These are phyloP conservation scores for Lichtheimia hyalospora DNA, from an alignment of 371 early-diverging fungal species.

Conservation along the genomic window DNA sequence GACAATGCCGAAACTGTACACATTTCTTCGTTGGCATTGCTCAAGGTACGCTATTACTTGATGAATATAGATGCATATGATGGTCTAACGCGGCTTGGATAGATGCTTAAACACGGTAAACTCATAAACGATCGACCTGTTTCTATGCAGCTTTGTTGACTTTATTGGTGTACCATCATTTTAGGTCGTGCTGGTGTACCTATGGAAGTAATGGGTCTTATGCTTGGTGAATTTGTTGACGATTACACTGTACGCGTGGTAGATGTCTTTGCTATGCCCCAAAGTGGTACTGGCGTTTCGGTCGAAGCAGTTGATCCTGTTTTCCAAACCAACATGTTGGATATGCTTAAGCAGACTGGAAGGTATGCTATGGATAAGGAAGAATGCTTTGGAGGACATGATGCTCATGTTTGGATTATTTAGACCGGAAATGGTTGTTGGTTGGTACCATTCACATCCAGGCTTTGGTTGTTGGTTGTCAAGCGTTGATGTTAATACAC, in stretches of 20 bases:
- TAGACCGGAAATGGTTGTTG: slow-evolving; percentile 99
- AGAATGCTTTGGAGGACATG: neutral
- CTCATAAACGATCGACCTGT: neutral
- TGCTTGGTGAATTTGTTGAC: slow-evolving; percentile 99
- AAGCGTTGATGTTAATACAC: slow-evolving; percentile 99
- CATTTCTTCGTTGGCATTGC: slow-evolving; percentile 98
- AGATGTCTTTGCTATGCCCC: slow-evolving; percentile 99
- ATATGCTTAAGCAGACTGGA: slow-evolving; percentile 99
- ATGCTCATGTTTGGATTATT: neutral
- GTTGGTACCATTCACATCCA: slow-evolving; percentile 99
- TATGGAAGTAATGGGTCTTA: slow-evolving; percentile 99
- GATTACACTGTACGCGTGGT: slow-evolving; percentile 99
- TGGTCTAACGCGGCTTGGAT: neutral
- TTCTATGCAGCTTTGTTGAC: neutral
- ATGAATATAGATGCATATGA: neutral
- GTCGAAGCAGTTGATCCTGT: slow-evolving; percentile 99
- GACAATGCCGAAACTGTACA: slow-evolving; percentile 99
- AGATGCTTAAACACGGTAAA: neutral
- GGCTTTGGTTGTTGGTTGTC: slow-evolving; percentile 99
- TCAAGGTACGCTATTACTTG: slow-evolving; percentile 77
- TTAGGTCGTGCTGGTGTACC: slow-evolving; percentile 99
- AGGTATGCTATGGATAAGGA: slow-evolving; percentile 53
- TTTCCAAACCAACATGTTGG: slow-evolving; percentile 99
- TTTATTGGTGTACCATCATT: neutral
- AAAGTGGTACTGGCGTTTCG: slow-evolving; percentile 99